Conservation (phyloP, 768 basidiomycete species). For the Dioszegia hungarica region DNA sequence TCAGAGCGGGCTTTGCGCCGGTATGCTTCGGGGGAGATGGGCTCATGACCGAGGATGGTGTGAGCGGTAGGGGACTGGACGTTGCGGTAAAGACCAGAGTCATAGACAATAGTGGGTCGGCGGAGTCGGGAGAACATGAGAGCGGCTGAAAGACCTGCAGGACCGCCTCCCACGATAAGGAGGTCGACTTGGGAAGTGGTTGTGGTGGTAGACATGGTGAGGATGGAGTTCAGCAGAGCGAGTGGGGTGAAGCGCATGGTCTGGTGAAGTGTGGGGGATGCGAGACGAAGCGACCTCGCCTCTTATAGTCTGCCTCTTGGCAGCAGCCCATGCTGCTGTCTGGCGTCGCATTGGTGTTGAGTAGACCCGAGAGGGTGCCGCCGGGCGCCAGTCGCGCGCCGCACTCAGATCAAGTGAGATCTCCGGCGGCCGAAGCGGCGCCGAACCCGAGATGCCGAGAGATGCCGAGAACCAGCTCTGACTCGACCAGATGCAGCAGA, state of each 20-base stretch:
- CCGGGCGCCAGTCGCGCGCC: too few species aligned
- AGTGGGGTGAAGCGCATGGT: conserved; percentile 1
- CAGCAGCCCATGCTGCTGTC: too few species aligned
- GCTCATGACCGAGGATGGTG: conserved; percentile 21
- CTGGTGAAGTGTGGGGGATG: neutral
- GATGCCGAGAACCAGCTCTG: too few species aligned
- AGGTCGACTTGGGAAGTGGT: conserved; percentile 13
- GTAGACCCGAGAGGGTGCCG: too few species aligned
- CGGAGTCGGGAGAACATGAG: conserved; percentile 22
- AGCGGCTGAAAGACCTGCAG: conserved; percentile 40
- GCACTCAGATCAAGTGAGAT: too few species aligned
- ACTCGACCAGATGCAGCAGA: too few species aligned
- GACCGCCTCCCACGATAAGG: conserved; percentile 36
- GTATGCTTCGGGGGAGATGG: conserved; percentile 9
- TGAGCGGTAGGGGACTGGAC: conserved; percentile 12
- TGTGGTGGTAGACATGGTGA: conserved; percentile 1
- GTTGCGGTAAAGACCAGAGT: conserved; percentile 34
- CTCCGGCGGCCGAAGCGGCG: too few species aligned
- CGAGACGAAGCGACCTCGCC: too few species aligned
- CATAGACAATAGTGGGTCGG: conserved; percentile 27
- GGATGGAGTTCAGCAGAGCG: neutral
- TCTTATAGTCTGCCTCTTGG: too few species aligned
- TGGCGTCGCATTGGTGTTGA: too few species aligned
- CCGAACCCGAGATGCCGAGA: too few species aligned
- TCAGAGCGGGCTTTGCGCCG: conserved; percentile 7